Evolutionary conservation across 345 rosid species (phyloP), one percentile per base, ranked within the genome.

Genomic region (Gossypium stocksii): DNA sequence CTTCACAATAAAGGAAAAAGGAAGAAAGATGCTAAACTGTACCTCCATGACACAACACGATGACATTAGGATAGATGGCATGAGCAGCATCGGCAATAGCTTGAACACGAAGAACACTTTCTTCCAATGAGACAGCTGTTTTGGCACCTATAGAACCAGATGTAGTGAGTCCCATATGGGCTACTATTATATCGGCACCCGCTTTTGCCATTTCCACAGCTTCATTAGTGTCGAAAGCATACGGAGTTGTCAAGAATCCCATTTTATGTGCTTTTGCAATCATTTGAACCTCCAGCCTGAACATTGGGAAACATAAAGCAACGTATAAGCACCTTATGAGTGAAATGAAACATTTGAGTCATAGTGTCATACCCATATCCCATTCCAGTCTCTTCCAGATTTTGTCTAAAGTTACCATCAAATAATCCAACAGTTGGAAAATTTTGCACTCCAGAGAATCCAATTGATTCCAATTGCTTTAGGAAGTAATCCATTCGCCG

Each of bases 341-440:
- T 8, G 49, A 41, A 72, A 17, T 15, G 49, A 19, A 65, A 38
- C 16, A 52, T 64, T 70, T 71, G 62, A 83, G 75, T 71, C 83
- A 70, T 87, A 92, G 62, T 79, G 70, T 70, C 86, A 70, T 87
- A 94, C 98, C 85, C 82, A 79, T 91, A 91, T 86, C 98, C 97
- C 98, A 94, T 94, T 77, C 98, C 97, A 0, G 98, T 94, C 85
- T 92, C 98, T 82, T 94, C 98, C 64, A 94, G 90, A 89, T 90
- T 92, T 78, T 88, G 89, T 74, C 98, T 87, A 70, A 94, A 94
- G 77, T 89, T 94, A 53, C 98, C 98, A 67, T 94, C 98, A 78
- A 92, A 90, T 38, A 94, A 94, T 76, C 98, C 97, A 22, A 94
- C 97, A 51, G 98, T 94, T 41, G 97, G 98, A 81, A 94, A 94